Conservation (phyloP, 805 yeast genomes). For the Starmerella geochares region DNA sequence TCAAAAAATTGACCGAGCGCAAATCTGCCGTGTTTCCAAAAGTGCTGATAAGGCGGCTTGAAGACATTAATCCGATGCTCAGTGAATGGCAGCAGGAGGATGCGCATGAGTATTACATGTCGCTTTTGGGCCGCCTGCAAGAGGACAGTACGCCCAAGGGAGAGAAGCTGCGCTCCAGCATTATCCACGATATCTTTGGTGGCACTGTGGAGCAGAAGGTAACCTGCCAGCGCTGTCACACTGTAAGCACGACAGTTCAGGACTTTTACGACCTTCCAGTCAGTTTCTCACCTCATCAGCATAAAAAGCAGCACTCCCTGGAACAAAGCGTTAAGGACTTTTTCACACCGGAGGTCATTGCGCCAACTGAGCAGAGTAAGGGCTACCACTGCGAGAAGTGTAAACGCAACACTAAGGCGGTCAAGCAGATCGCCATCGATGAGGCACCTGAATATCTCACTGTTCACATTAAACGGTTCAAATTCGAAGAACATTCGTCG, state of each 20-base stretch:
- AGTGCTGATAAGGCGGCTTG: slow-evolving; percentile 56
- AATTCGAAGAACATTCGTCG: slow-evolving; percentile 56
- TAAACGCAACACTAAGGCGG: slow-evolving; percentile 62
- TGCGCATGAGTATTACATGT: slow-evolving; percentile 94
- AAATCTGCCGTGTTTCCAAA: slow-evolving; percentile 60
- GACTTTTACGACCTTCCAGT: slow-evolving; percentile 88
- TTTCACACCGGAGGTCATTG: slow-evolving; percentile 68
- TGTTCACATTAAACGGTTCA: slow-evolving; percentile 81
- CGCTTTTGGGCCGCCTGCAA: slow-evolving; percentile 73
- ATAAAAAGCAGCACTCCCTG: slow-evolving; percentile 46
- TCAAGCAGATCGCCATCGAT: slow-evolving; percentile 61
- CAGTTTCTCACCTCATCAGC: slow-evolving; percentile 43
- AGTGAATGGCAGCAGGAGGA: slow-evolving; percentile 97
- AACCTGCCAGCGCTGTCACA: slow-evolving; percentile 71
- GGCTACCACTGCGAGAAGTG: slow-evolving; percentile 78
- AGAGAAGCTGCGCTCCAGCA: slow-evolving; percentile 65
- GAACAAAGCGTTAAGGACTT: slow-evolving; percentile 69
- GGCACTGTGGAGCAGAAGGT: slow-evolving; percentile 79
- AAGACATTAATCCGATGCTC: slow-evolving; percentile 91
- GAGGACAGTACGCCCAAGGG: slow-evolving; percentile 91
- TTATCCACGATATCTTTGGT: slow-evolving; percentile 87
- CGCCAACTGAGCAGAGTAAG: slow-evolving; percentile 30
- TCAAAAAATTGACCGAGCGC: slow-evolving; percentile 25
- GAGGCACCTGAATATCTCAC: slow-evolving; percentile 81
- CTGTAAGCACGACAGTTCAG: slow-evolving; percentile 76